phyloP scores from a whole-genome alignment of 805 yeast species.

The Wickerhamiella sergipiensis region DNA sequence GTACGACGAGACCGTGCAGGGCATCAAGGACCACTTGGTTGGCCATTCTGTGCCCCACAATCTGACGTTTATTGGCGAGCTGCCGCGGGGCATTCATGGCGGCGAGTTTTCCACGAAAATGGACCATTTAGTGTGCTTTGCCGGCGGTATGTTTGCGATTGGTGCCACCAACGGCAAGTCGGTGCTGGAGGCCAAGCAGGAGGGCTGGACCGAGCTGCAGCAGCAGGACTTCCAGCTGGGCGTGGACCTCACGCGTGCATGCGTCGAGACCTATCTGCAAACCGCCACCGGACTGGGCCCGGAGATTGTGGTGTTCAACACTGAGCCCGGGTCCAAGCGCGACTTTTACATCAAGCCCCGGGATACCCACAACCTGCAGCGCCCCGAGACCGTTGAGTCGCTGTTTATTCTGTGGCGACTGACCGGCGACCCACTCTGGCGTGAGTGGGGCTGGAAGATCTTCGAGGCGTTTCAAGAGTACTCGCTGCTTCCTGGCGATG shows the following conservation, averaged over 20 bases:
- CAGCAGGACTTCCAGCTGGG: constrained; percentile 31
- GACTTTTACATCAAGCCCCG: constrained; percentile 33
- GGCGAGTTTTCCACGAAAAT: constrained; percentile 20
- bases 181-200: constrained; percentile 17
- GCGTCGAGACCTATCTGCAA: constrained; percentile 33
- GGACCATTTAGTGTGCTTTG: constrained; percentile 39
- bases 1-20: constrained; percentile 22
- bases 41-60: constrained; percentile 30
- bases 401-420: constrained; percentile 44
- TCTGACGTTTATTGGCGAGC: constrained; percentile 24
- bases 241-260: constrained; percentile 25
- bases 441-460: constrained; percentile 39
- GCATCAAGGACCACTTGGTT: constrained; percentile 30
- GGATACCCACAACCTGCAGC: constrained; percentile 74
- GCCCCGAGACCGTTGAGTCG: constrained; percentile 52
- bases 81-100: constrained; percentile 10
- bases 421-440: constrained; percentile 47
- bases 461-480: constrained; percentile 26
- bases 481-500: constrained; percentile 12
- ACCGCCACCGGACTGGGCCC: constrained; percentile 71
- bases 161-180: constrained; percentile 28
- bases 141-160: constrained; percentile 41
- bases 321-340: constrained; percentile 24
- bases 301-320: constrained; percentile 76
- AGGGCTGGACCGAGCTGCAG: constrained; percentile 25